Percentiles rank a stretch among this genome's conserved stretches.
phyloP scores from a whole-genome alignment of 2,329 filamentous ascomycete genomes.

The Fusarium odoratissimum region DNA sequence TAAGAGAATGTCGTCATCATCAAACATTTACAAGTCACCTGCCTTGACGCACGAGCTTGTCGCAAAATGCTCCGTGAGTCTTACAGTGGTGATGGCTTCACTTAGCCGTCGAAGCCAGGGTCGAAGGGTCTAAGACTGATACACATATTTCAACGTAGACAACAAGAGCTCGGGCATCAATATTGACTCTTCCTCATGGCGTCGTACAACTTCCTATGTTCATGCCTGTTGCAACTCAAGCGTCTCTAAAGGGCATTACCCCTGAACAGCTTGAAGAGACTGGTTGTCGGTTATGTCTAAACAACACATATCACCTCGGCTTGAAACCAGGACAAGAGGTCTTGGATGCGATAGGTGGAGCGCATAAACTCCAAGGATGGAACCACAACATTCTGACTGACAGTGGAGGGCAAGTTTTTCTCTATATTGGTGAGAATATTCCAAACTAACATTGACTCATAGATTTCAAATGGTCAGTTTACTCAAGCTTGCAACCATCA shows the following conservation, averaged over 20 bases:
- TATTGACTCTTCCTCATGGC: slow-evolving; percentile 90
- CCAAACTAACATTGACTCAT: slow-evolving; percentile 15
- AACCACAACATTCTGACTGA: slow-evolving; percentile 92
- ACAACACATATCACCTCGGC: slow-evolving; percentile 98
- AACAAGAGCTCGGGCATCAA: slow-evolving; percentile 91
- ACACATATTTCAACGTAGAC: slow-evolving; percentile 67
- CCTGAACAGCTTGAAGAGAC: slow-evolving; percentile 92
- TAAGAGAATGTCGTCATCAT: slow-evolving; percentile 60
- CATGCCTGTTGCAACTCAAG: slow-evolving; percentile 98
- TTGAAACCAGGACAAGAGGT: slow-evolving; percentile 94
- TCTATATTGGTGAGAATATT: not conserved
- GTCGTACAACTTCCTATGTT: slow-evolving; percentile 91
- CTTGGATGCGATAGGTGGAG: slow-evolving; percentile 87
- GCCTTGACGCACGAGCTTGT: slow-evolving; percentile 84
- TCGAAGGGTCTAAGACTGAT: slow-evolving; percentile 31
- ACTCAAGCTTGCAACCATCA: slow-evolving; percentile 90
- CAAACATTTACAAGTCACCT: slow-evolving; percentile 65
- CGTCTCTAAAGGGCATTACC: slow-evolving; percentile 92
- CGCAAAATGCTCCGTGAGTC: slow-evolving; percentile 81
- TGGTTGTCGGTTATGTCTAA: slow-evolving; percentile 89
- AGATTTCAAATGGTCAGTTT: slow-evolving; percentile 99
- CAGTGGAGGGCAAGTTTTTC: slow-evolving; percentile 69
- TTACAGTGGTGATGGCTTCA: slow-evolving; percentile 19
- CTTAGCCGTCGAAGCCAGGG: slow-evolving; percentile 3
- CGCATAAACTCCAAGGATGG: slow-evolving; percentile 96